phyloP scores from a whole-genome alignment of 768 basidiomycete genomes.

The Rubroboletus pulcherrimus region DNA sequence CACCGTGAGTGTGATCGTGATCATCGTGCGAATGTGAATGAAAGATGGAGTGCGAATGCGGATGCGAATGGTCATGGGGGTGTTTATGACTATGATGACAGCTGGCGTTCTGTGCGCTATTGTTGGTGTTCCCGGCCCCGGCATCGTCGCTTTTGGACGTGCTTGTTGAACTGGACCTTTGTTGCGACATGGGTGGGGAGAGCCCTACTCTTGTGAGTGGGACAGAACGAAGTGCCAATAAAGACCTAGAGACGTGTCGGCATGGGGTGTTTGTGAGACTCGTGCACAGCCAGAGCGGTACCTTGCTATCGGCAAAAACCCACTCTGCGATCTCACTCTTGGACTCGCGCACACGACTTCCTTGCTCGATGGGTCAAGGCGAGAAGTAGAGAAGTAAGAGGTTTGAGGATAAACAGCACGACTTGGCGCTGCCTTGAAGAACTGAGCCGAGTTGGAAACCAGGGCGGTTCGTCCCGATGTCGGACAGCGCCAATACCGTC shows the following conservation, averaged over 20 bases:
- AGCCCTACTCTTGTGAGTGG: neutral
- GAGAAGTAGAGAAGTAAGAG: neutral
- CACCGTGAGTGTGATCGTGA: conserved; percentile 54
- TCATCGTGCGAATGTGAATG: conserved; percentile 66
- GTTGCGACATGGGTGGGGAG: conserved; percentile 20
- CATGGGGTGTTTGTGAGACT: conserved; percentile 4
- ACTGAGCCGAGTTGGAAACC: conserved; percentile 12
- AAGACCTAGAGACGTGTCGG: conserved; percentile 17
- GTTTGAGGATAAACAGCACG: neutral
- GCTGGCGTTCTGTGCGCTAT: conserved; percentile 2
- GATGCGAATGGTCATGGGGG: conserved; percentile 44
- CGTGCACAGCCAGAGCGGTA: neutral
- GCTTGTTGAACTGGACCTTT: conserved; percentile 17
- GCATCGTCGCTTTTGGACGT: conserved; percentile 23
- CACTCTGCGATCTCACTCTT: neutral
- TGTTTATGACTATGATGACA: conserved; percentile 38
- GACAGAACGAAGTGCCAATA: neutral
- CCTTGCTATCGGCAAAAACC: conserved; percentile 12
- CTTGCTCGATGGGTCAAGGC: neutral
- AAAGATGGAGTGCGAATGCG: conserved; percentile 62
- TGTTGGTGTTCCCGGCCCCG: conserved; percentile 28
- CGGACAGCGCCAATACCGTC: conserved; percentile 12
- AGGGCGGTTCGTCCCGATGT: conserved; percentile 7
- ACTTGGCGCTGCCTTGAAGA: conserved; percentile 1
- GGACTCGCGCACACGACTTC: neutral